Percentiles rank a stretch among this genome's conserved stretches.
These are phyloP conservation scores for Aureobasidium lini DNA, from an alignment of 2,329 filamentous ascomycete species.

Conservation along the genomic window DNA sequence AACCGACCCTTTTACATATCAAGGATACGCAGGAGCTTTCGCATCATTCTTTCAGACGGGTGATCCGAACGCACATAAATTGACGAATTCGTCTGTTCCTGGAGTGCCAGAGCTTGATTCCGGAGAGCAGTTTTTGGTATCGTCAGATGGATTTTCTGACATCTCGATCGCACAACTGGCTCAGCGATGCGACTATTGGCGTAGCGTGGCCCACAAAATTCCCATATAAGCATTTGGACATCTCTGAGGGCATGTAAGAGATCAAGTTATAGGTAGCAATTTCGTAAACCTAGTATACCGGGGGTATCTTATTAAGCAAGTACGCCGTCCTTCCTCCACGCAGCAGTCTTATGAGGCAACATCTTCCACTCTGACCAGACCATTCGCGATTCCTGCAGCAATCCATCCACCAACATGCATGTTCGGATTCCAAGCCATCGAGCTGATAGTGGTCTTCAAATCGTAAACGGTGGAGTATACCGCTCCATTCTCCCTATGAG, in stretches of 20 bases:
- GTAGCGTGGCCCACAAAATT: constrained; percentile 37
- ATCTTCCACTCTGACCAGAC: constrained; percentile 44
- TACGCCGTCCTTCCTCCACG: background rate
- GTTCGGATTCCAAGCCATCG: constrained; percentile 46
- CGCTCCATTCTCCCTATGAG: constrained; percentile 19
- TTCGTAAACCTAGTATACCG: background rate
- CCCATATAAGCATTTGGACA: constrained; percentile 28
- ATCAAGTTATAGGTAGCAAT: background rate
- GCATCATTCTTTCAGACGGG: constrained; percentile 54
- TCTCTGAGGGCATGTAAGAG: background rate
- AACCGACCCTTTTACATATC: constrained; percentile 46
- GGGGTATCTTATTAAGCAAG: background rate
- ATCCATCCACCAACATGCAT: constrained; percentile 43
- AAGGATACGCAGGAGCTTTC: constrained; percentile 52
- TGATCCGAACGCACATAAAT: constrained; percentile 50
- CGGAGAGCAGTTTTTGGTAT: constrained; percentile 46
- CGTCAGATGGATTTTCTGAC: constrained; percentile 37
- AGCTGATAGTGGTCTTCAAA: constrained; percentile 36
- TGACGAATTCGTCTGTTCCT: constrained; percentile 38
- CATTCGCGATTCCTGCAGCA: constrained; percentile 41
- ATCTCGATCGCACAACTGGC: constrained; percentile 34
- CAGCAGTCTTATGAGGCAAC: constrained; percentile 21
- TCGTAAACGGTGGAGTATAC: constrained; percentile 37
- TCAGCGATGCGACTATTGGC: constrained; percentile 49
- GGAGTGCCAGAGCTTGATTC: constrained; percentile 40